Evolutionary conservation across 371 early-diverging fungal genomes (phyloP).

Genomic region (Lichtheimia ornata): DNA sequence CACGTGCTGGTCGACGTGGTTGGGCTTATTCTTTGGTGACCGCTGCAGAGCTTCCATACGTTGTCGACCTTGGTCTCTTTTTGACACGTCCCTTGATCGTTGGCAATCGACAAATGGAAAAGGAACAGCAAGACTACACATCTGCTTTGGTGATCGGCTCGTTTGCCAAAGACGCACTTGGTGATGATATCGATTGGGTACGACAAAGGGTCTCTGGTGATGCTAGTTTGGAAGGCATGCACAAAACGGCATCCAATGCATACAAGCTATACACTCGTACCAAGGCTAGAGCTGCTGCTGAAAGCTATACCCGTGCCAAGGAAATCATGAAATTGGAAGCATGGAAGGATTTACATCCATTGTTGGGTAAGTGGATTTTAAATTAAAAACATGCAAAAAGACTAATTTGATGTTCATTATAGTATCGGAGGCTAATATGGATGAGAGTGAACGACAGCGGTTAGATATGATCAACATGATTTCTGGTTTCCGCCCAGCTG

Average conservation of each 20-base stretch:
- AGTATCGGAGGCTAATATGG: conserved; percentile 18
- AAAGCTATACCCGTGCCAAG: conserved; percentile 87
- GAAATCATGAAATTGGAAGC: conserved; percentile 62
- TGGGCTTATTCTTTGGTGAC: conserved; percentile 91
- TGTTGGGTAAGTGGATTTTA: conserved; percentile 52
- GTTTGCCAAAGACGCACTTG: conserved; percentile 70
- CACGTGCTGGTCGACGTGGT: conserved; percentile 94
- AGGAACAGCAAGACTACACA: conserved; percentile 70
- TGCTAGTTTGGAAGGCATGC: conserved; percentile 64
- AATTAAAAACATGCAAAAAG: neutral
- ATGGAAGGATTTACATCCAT: conserved; percentile 75
- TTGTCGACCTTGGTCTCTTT: conserved; percentile 92
- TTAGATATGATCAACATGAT: conserved; percentile 71
- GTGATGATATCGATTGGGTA: conserved; percentile 76
- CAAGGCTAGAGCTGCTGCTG: conserved; percentile 77
- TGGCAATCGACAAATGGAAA: conserved; percentile 37
- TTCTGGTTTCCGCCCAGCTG: conserved; percentile 79
- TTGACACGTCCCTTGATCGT: conserved; percentile 75
- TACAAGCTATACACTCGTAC: conserved; percentile 86
- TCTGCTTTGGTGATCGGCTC: conserved; percentile 81
- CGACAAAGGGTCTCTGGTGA: conserved; percentile 58
- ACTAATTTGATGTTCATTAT: conserved; percentile 4
- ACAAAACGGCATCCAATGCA: conserved; percentile 77
- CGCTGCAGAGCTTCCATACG: conserved; percentile 87
- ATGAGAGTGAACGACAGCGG: conserved; percentile 59